Evolutionary conservation across 2,329 filamentous ascomycete species (phyloP).

Genomic region (Myriangium duriaei): DNA sequence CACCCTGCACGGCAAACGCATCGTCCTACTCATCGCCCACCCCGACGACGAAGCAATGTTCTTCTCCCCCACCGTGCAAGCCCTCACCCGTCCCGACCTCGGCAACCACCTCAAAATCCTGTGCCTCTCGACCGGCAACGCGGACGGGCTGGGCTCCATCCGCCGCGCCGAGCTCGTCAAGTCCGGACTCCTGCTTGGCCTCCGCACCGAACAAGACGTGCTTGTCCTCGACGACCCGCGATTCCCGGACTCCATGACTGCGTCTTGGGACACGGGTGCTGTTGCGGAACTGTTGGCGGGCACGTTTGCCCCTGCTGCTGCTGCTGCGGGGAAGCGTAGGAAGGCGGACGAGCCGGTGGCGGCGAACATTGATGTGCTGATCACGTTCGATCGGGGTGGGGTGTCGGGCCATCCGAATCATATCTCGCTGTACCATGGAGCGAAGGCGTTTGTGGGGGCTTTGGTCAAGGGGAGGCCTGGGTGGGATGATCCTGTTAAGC

Average conservation of each 20-base stretch:
- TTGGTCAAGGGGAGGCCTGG: conserved; percentile 53
- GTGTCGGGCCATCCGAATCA: conserved; percentile 90
- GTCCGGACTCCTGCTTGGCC: conserved; percentile 64
- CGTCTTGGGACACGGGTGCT: conserved; percentile 57
- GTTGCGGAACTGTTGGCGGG: conserved; percentile 58
- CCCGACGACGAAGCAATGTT: conserved; percentile 99
- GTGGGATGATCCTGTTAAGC: conserved; percentile 59
- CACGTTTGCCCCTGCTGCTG: conserved; percentile 53
- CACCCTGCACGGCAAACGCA: conserved; percentile 64
- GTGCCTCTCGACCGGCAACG: conserved; percentile 83
- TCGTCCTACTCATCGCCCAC: conserved; percentile 88
- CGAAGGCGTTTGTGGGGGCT: conserved; percentile 54
- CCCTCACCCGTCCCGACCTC: conserved; percentile 64
- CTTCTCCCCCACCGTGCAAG: conserved; percentile 78
- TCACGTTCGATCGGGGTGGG: conserved; percentile 79
- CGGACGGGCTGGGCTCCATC: conserved; percentile 73
- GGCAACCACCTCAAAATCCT: conserved; percentile 91
- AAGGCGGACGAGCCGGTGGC: conserved; percentile 33
- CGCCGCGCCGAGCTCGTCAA: conserved; percentile 73
- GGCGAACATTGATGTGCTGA: conserved; percentile 60
- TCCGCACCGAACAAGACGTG: conserved; percentile 64
- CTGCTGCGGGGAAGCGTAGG: conserved; percentile 37
- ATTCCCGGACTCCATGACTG: conserved; percentile 84
- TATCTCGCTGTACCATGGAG: conserved; percentile 74
- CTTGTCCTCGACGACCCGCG: conserved; percentile 70